Base-by-base conservation (phyloP, 2,329 filamentous ascomycete species). In the Ceratocystis alfenasii region DNA sequence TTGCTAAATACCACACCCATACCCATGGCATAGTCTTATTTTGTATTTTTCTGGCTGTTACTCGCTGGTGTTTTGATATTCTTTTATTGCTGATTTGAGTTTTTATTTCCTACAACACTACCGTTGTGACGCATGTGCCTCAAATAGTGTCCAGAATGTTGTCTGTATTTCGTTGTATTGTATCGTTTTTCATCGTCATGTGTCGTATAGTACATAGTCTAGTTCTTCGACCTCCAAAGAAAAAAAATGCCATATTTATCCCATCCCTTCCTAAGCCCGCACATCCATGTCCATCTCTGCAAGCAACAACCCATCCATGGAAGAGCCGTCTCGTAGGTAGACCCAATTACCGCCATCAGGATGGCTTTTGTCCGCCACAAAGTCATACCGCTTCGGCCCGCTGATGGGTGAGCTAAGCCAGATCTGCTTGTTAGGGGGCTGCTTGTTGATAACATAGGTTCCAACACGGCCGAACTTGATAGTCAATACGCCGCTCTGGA, bases 391-490 rank as follows among this genome's bases (percentile, higher is more conserved):
- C 78, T 96, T 96, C 15, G 94, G 94, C 0, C 94, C 94, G 5
- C 89, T 92, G 65, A 90, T 79, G 3, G 94, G 94, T 55, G 90
- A 95, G 46, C 90, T 94, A 59, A 97, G 84, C 94, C 94, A 99
- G 73, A 99, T 96, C 74, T 88, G 94, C 80, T 91, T 94, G 80
- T 96, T 97, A 22, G 93, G 91, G 0, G 94, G 94, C 76, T 99
- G 94, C 77, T 99, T 99, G 83, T 99, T 99, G 77, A 99, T 83
- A 68, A 99, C 89, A 74, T 95, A 99, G 36, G 85, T 93, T 69
- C 92, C 91, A 63, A 84, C 79, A 12, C 81, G 78, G 1, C 85
- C 83, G 71, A 89, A 84, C 5, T 78, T 80, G 72, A 97, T 80
- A 69, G 86, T 91, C 71, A 97, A 81, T 66, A 97, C 91, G 65